Percentiles rank a stretch among this genome's conserved stretches.
These are phyloP conservation scores for Penicillium janthinellum DNA, from an alignment of 2,329 filamentous ascomycete genomes.

Conservation along the genomic window DNA sequence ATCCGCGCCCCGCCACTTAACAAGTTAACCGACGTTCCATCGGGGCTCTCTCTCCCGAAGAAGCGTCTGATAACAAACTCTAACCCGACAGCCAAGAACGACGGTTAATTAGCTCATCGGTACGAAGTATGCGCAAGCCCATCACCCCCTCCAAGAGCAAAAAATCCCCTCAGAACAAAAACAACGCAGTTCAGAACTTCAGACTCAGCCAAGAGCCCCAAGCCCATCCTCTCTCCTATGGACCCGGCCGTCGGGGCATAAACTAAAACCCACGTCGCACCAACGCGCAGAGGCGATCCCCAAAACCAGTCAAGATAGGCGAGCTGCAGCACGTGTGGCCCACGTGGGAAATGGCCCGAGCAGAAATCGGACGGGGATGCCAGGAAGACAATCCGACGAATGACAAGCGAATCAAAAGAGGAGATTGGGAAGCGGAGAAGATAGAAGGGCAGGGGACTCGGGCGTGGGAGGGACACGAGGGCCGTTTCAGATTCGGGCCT, in stretches of 20 bases:
- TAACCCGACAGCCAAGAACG: not conserved
- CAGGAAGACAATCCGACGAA: not conserved
- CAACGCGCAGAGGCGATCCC: slow-evolving; percentile 6
- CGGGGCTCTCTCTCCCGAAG: not conserved
- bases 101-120: not conserved
- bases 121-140: not conserved
- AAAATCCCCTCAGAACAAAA: not conserved
- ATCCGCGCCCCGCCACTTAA: not conserved
- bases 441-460: not conserved
- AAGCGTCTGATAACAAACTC: not conserved
- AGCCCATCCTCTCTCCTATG: not conserved
- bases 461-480: not conserved
- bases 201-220: not conserved
- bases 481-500: slow-evolving; percentile 8
- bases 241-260: slow-evolving; percentile 16
- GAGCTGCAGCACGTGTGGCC: slow-evolving; percentile 26
- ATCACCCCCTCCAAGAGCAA: not conserved
- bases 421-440: not conserved
- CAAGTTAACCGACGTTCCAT: not conserved
- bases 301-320: slow-evolving; percentile 22
- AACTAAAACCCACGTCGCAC: slow-evolving; percentile 7
- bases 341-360: slow-evolving; percentile 22
- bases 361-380: not conserved
- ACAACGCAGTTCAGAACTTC: not conserved
- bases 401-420: not conserved